These are phyloP conservation scores for Aspergillus fructus DNA, from an alignment of 2,329 filamentous ascomycete species.

Conservation along the genomic window DNA sequence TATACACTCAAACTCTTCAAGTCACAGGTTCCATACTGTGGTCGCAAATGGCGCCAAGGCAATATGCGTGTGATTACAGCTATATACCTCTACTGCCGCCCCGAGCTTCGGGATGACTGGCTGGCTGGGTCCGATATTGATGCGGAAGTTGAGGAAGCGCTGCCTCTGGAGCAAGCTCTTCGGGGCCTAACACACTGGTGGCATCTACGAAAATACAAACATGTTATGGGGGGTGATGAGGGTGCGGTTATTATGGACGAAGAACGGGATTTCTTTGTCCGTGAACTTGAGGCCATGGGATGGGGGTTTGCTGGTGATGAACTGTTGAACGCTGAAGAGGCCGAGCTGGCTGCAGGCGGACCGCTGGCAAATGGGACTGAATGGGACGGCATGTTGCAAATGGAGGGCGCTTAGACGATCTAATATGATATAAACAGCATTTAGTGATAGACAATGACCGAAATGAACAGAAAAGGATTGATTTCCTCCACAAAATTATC, in stretches of 20 bases:
- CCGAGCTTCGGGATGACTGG: constrained; percentile 94
- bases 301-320: constrained; percentile 46
- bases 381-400: constrained; percentile 38
- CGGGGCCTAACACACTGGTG: constrained; percentile 91
- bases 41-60: constrained; percentile 93
- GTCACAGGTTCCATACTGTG: constrained; percentile 96
- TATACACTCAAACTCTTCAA: constrained; percentile 99
- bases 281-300: constrained; percentile 72
- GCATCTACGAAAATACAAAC: constrained; percentile 79
- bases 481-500: not conserved
- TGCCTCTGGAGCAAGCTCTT: constrained; percentile 88
- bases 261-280: constrained; percentile 75
- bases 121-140: constrained; percentile 85
- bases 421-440: not conserved
- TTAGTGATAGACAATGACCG: constrained; percentile 1
- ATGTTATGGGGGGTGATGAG: constrained; percentile 62
- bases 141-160: constrained; percentile 85
- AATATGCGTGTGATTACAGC: constrained; percentile 99
- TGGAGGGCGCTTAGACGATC: constrained; percentile 32
- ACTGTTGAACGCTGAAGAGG: constrained; percentile 28
- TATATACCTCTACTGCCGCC: constrained; percentile 89
- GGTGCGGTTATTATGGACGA: constrained; percentile 61
- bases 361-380: constrained; percentile 33
- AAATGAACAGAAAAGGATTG: not conserved
- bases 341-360: constrained; percentile 26